Percentiles rank a stretch among this genome's conserved stretches.
phyloP scores from a whole-genome alignment of 805 yeast species.

The Saccharomycopsis sp. region DNA sequence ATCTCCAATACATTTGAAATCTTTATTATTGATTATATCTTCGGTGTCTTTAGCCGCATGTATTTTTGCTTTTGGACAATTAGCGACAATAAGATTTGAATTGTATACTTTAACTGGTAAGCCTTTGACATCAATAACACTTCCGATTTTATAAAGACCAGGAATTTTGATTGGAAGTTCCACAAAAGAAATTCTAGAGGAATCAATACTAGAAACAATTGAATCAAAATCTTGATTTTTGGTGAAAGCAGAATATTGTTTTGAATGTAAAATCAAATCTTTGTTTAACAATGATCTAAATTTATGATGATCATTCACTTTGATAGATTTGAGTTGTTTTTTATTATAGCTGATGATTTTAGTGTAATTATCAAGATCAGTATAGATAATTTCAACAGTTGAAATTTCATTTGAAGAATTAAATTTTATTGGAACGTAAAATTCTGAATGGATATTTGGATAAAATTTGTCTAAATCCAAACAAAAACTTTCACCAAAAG shows the following conservation, averaged over 20 bases:
- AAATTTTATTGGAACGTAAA: constrained; percentile 60
- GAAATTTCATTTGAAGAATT: constrained; percentile 73
- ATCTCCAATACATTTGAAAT: constrained; percentile 56
- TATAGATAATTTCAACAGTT: constrained; percentile 51
- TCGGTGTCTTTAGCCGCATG: not conserved
- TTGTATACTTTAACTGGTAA: constrained; percentile 49
- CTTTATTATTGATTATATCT: constrained; percentile 17
- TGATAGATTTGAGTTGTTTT: constrained; percentile 38
- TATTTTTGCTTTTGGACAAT: constrained; percentile 69
- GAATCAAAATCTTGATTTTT: constrained; percentile 2
- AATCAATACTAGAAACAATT: constrained; percentile 5
- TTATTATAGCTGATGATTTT: constrained; percentile 43
- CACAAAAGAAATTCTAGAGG: constrained; percentile 26
- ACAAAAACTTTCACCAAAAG: constrained; percentile 59
- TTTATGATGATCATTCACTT: constrained; percentile 12
- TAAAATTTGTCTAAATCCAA: constrained; percentile 27
- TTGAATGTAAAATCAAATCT: constrained; percentile 21
- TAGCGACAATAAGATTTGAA: constrained; percentile 54
- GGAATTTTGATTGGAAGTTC: constrained; percentile 56
- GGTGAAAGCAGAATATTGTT: constrained; percentile 19
- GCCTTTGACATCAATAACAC: constrained; percentile 58
- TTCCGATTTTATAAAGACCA: constrained; percentile 65
- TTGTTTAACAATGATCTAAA: constrained; percentile 8
- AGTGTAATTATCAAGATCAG: constrained; percentile 39
- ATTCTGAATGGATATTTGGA: constrained; percentile 22